Percentiles rank a stretch among this genome's conserved stretches.
phyloP scores from a whole-genome alignment of 2,329 filamentous ascomycete species.

The Dothidotthia symphoricarpi region DNA sequence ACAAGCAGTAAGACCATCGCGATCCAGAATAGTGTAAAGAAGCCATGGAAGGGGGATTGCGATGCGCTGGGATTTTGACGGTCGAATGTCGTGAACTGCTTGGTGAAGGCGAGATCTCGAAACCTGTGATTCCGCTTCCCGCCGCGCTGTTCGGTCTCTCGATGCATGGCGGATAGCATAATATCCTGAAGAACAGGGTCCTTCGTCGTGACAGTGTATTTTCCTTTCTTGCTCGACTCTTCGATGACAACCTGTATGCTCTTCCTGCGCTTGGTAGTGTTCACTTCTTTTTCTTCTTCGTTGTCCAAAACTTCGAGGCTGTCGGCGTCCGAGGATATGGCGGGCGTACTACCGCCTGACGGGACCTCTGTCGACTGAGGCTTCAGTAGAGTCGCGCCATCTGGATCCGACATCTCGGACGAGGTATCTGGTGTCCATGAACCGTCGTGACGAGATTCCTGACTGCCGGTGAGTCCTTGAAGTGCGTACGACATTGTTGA shows the following conservation, averaged over 20 bases:
- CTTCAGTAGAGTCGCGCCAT: conserved; percentile 44
- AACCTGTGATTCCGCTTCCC: conserved; percentile 44
- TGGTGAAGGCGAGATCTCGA: conserved; percentile 66
- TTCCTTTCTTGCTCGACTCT: conserved; percentile 46
- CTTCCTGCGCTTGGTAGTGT: conserved; percentile 27
- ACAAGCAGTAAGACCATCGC: conserved; percentile 64
- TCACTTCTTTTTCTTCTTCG: conserved; percentile 3
- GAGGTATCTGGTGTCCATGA: conserved; percentile 30
- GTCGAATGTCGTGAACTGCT: conserved; percentile 72
- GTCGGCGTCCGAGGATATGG: conserved; percentile 26
- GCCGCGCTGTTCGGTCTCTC: conserved; percentile 38
- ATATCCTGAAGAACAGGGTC: conserved; percentile 52
- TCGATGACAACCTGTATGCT: conserved; percentile 51
- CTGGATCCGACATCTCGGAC: conserved; percentile 37
- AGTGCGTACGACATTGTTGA: conserved; percentile 31
- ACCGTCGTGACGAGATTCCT: conserved; percentile 16
- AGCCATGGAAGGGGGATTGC: conserved; percentile 72
- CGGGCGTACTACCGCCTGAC: conserved; percentile 29
- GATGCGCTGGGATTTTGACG: conserved; percentile 64
- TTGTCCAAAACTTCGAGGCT: conserved; percentile 13
- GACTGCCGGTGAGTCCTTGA: conserved; percentile 25
- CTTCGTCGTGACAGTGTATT: conserved; percentile 51
- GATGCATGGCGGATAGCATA: conserved; percentile 45
- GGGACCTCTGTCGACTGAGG: conserved; percentile 40
- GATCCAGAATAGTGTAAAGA: conserved; percentile 78